These are phyloP conservation scores for Cryptococcus sp. DNA, from an alignment of 1,284 basidiomycete genomes.

Conservation along the genomic window DNA sequence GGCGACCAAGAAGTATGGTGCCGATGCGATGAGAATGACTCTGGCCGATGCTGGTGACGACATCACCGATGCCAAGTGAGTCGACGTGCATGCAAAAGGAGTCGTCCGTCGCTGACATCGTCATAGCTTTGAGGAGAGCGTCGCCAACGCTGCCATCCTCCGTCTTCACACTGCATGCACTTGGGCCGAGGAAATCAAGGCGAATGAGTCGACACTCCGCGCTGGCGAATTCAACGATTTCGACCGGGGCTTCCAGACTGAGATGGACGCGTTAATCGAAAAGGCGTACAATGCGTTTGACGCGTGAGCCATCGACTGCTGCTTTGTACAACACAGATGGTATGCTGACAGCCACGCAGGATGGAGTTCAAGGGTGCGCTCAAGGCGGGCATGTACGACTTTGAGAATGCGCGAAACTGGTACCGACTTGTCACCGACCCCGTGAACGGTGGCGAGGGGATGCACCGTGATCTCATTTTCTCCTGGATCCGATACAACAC, in stretches of 20 bases:
- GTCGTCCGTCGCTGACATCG: background rate
- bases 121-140: conserved; percentile 96
- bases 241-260: conserved; percentile 87
- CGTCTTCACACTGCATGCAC: conserved; percentile 86
- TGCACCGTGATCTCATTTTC: conserved; percentile 76
- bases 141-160: conserved; percentile 95
- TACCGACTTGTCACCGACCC: conserved; percentile 91
- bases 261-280: conserved; percentile 82
- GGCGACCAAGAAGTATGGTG: conserved; percentile 54
- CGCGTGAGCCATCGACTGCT: conserved; percentile 60
- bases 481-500: conserved; percentile 82
- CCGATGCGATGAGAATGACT: conserved; percentile 76
- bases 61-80: conserved; percentile 72
- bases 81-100: background rate
- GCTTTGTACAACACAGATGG: background rate
- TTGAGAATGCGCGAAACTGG: conserved; percentile 90
- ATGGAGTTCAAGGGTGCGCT: conserved; percentile 94
- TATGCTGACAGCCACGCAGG: conserved; percentile 54
- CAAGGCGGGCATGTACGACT: conserved; percentile 94
- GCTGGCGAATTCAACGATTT: conserved; percentile 62
- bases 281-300: conserved; percentile 77
- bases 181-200: conserved; percentile 86
- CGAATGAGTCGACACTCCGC: conserved; percentile 67
- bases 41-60: conserved; percentile 98
- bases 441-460: conserved; percentile 63